Conservation (phyloP, 2,329 filamentous ascomycete genomes). For the Scedosporium boydii region DNA sequence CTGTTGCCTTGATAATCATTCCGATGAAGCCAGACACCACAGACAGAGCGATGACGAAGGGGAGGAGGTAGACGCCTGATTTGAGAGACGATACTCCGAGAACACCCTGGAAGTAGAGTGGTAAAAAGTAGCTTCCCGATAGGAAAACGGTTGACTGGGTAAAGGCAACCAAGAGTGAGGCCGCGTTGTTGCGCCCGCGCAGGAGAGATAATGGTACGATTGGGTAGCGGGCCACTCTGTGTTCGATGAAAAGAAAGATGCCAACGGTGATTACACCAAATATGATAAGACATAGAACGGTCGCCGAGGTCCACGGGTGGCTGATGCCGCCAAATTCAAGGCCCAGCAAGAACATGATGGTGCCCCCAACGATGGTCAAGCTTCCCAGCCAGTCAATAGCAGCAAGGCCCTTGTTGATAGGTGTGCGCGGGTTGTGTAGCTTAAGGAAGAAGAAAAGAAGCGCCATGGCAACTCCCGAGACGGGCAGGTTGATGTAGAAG, state of each 20-base stretch:
- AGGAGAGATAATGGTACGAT: slow-evolving; percentile 71
- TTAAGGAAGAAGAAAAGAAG: slow-evolving; percentile 54
- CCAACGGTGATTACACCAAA: slow-evolving; percentile 56
- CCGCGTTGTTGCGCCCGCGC: slow-evolving; percentile 52
- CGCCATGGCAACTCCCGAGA: slow-evolving; percentile 34
- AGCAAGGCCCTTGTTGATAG: slow-evolving; percentile 49
- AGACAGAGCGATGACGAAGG: slow-evolving; percentile 59
- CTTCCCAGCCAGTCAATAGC: slow-evolving; percentile 52
- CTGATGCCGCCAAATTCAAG: slow-evolving; percentile 74
- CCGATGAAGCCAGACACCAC: slow-evolving; percentile 49
- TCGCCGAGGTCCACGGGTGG: slow-evolving; percentile 65
- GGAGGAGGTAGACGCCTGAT: slow-evolving; percentile 66
- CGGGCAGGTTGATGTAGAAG: slow-evolving; percentile 54
- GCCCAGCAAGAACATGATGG: slow-evolving; percentile 77
- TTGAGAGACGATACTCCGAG: slow-evolving; percentile 58
- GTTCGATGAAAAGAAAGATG: slow-evolving; percentile 65
- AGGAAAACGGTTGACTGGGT: slow-evolving; percentile 72
- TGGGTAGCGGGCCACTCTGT: slow-evolving; percentile 64
- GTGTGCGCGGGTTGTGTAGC: slow-evolving; percentile 58
- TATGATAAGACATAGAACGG: slow-evolving; percentile 67
- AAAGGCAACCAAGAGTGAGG: slow-evolving; percentile 57
- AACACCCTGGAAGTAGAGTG: slow-evolving; percentile 75
- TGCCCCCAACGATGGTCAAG: slow-evolving; percentile 60
- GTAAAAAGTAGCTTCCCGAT: slow-evolving; percentile 68
- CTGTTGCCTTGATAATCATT: slow-evolving; percentile 51